phyloP scores from a whole-genome alignment of 768 basidiomycete species.

The Omphalotus guepiniiformis region DNA sequence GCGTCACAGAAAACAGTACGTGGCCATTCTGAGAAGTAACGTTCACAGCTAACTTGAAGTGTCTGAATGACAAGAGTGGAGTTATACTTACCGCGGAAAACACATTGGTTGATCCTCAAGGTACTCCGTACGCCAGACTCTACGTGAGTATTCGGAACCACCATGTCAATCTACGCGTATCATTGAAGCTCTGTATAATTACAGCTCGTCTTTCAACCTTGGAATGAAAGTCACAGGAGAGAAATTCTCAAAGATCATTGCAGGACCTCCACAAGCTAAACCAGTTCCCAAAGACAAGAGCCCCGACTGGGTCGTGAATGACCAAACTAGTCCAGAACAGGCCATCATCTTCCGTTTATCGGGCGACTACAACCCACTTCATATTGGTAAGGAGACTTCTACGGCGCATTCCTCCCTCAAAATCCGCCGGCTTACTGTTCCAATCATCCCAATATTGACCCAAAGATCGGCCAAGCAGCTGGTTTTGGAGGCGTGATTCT shows the following conservation, averaged over 20 bases:
- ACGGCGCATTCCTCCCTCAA: background rate
- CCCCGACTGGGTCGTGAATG: slow-evolving; percentile 57
- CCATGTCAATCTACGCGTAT: background rate
- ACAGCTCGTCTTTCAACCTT: slow-evolving; percentile 68
- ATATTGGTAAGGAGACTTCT: slow-evolving; percentile 48
- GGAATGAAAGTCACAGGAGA: slow-evolving; percentile 61
- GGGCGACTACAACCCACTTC: slow-evolving; percentile 77
- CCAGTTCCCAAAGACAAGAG: slow-evolving; percentile 56
- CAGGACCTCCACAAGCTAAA: slow-evolving; percentile 56
- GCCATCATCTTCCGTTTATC: slow-evolving; percentile 69
- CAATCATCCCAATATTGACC: slow-evolving; percentile 45
- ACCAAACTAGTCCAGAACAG: slow-evolving; percentile 62
- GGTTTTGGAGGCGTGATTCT: slow-evolving; percentile 86
- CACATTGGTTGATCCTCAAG: slow-evolving; percentile 57
- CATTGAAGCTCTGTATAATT: background rate
- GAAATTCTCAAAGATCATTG: slow-evolving; percentile 60
- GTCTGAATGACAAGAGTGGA: slow-evolving; percentile 60
- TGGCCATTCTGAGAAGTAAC: slow-evolving; percentile 6
- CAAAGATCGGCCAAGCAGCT: slow-evolving; percentile 60
- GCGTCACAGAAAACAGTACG: slow-evolving; percentile 80
- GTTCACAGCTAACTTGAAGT: background rate
- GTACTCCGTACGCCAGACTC: slow-evolving; percentile 56
- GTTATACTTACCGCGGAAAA: slow-evolving; percentile 67
- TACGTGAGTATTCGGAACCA: slow-evolving; percentile 37
- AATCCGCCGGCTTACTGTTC: background rate